A percentile compares a stretch with the other conserved stretches of the same genome.
These are phyloP conservation scores for thale cress (Arabidopsis thaliana) DNA, from an alignment of 345 rosid genomes.

Conservation along the genomic window TAIR10.1 NC_003076.8:19397001-19397500, in stretches of 20 bases:
- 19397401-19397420: conserved; percentile 33
- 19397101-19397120: too few relatives aligned
- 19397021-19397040: not conserved
- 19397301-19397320: conserved; percentile 40
- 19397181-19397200: conserved; percentile 22
- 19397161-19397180: conserved; percentile 8
- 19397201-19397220: not conserved
- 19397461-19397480: not conserved
- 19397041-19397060: not conserved
- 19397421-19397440: conserved; percentile 24
- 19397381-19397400: conserved; percentile 8
- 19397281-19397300: conserved; percentile 39
- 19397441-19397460: conserved; percentile 30
- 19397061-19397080: not conserved
- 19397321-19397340: conserved; percentile 44
- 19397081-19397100: not conserved
- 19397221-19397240: not conserved
- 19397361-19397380: conserved; percentile 29
- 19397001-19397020: conserved; percentile 1
- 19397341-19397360: conserved; percentile 29
- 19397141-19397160: not conserved
- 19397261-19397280: conserved; percentile 38
- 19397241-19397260: not conserved
- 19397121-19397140: too few relatives aligned
- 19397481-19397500: conserved; percentile 4